Evolutionary conservation across 129 eudicot species (phyloP).

Genomic region (Rutidosis leptorrhynchoides): DNA sequence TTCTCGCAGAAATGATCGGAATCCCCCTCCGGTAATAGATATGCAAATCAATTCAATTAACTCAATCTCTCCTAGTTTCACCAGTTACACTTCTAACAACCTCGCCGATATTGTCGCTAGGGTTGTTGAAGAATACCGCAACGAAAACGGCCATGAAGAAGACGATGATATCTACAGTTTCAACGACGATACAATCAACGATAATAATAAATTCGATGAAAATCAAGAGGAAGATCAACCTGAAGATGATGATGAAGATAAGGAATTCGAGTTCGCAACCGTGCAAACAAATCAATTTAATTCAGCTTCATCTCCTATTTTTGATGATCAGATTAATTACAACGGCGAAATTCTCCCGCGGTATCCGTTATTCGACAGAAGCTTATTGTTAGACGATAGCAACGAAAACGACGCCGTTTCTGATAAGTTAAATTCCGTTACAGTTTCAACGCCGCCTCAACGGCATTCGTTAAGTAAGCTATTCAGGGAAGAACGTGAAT

Average conservation of each 20-base stretch:
- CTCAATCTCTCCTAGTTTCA: constrained; percentile 60
- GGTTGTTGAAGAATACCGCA: constrained; percentile 48
- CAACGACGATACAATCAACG: neutral
- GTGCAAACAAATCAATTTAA: constrained; percentile 13
- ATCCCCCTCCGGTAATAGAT: neutral
- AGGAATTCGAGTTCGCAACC: constrained; percentile 60
- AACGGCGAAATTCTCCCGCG: constrained; percentile 67
- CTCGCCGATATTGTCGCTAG: constrained; percentile 63
- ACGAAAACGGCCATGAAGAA: constrained; percentile 16
- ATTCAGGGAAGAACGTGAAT: constrained; percentile 50
- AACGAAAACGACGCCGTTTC: neutral
- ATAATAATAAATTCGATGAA: neutral
- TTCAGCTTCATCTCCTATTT: constrained; percentile 30
- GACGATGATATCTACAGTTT: constrained; percentile 25
- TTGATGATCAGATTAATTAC: constrained; percentile 65
- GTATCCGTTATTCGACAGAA: constrained; percentile 56
- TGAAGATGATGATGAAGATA: constrained; percentile 38
- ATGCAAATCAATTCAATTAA: constrained; percentile 42
- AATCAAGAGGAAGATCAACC: constrained; percentile 27
- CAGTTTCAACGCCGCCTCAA: constrained; percentile 2
- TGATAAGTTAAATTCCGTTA: neutral
- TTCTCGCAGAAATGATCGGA: neutral
- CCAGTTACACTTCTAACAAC: constrained; percentile 41
- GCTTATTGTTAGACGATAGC: constrained; percentile 30
- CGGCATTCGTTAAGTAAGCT: constrained; percentile 55